Evolutionary conservation across 495 filamentous ascomycete genomes (phyloP), one percentile per base, ranked within the genome.

Genomic region (Penicillium odoratum): DNA sequence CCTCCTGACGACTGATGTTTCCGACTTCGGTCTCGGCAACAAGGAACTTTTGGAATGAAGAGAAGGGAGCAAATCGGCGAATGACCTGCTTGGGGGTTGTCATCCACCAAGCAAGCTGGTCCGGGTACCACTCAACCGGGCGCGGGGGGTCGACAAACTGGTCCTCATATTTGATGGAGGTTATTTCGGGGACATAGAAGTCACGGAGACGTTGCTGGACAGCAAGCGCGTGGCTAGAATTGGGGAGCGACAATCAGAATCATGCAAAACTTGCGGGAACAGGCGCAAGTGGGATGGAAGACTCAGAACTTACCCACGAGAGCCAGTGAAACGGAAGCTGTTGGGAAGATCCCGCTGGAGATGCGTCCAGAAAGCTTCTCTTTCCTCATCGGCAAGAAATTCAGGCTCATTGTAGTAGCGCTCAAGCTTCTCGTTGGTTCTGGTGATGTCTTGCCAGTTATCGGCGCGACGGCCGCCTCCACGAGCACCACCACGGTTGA

Each of bases 21-120:
- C 94, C 94, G 51, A 97, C 90, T 46, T 88, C 91, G 10, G 94
- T 97, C 78, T 98, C 94, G 28, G 92, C 93, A 25, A 98, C 94
- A n/a, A 98, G 78, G 79, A 96, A 98, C 69, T 94, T 95, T 73
- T 98, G 94, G 73, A 98, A 98, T 15, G 88, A 88, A 46, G 90
- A 85, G 69, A 98, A 98, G 3, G 95, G 95, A 6, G 88, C 83
- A 70, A 94, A 95, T 58, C 90, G 90, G 53, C 95, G 87, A 62
- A 98, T 79, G 55, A 97, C 87, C 57, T 94, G 88, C 78, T 98
- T 98, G 16, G 94, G 91, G 7, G 92, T 96, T 21, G 91, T 96
- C 91, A 98, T 97, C 56, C 82, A 88, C 89, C 93, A 98, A 21
- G 93, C 95, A 56, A 98, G 84, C 61, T 88, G 81, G 62, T 98